Base-by-base conservation (phyloP, 805 yeast genomes). In the Ogataea ramenticola region DNA sequence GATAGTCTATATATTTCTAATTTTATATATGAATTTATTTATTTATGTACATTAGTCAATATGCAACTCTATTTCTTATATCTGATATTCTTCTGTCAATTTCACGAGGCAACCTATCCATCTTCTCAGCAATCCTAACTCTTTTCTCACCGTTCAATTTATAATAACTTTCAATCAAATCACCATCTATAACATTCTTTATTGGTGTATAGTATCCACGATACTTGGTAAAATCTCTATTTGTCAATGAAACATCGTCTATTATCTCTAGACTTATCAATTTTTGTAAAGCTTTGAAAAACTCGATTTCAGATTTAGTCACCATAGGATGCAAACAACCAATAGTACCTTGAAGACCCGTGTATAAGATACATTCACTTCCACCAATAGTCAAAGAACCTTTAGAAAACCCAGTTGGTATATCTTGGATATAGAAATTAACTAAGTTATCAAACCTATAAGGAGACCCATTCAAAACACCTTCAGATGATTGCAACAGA, bases 121-220 rank as follows among this genome's bases (percentile, higher is more conserved):
- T 54, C 38, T 62, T 61, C 14, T 62, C 53, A 8, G 71, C 70
- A 26, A 75, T 62, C 17, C 55, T 60, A 19, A 66, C 51, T 45
- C 73, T 68, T 4, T 60, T 55, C 1, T 64, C 52, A 1, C 60
- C 57, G 14, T 56, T 54, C 19, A 76, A 57, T 10, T 59, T 54
- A 40, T 56, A 62, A 54, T 68, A 86, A 36, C 62, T 58, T 53
- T 88, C 96, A 40, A 91, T 68, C 15, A 86, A 66, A 57, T 93
- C 98, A 10, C 99, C 99, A 63, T 93, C 97, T 35, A 93, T 72
- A 2, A 85, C 80, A 41, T 78, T 74, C 49, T 80, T 82, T 2
- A 73, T 75, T 0, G 97, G 96, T n/a, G 77, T 79, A 58, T 87
- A 88, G 55, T 82, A 84, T 42, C 97, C 74, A 44, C 97, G 66